Percentiles rank a stretch among this genome's conserved stretches.
phyloP scores from a whole-genome alignment of 176 grass and related monocot species.

The Aegilops tauschii region DNA sequence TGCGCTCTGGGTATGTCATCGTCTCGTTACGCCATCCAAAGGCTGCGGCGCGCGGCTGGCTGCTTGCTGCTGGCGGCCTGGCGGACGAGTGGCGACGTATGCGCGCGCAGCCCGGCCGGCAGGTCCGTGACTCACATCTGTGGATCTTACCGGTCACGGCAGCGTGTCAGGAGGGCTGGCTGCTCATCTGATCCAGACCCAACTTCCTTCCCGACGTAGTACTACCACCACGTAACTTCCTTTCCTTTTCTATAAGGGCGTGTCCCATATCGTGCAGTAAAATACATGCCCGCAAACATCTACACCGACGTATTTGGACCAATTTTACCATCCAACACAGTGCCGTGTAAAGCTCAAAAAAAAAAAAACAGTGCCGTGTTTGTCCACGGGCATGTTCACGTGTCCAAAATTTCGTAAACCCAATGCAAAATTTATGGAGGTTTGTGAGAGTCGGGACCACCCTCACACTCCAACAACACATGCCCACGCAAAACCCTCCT shows the following conservation, averaged over 20 bases:
- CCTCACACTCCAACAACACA: no score
- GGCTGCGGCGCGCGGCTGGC: constrained; percentile 1
- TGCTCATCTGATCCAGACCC: not conserved
- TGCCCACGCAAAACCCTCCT: no score
- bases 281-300: no score
- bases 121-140: constrained; percentile 15
- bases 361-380: no score
- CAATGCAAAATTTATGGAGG: no score
- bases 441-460: no score
- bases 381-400: no score
- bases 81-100: not conserved
- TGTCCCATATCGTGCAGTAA: no score
- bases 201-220: not conserved
- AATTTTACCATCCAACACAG: no score
- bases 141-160: constrained; percentile 42
- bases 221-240: not conserved
- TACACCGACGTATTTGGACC: no score
- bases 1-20: not conserved
- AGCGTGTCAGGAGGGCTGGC: not conserved
- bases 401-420: no score
- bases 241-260: not conserved
- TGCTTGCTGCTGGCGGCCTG: not conserved
- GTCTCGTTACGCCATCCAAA: constrained; percentile 22
- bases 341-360: no score
- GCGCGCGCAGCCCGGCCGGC: not conserved